phyloP scores from a whole-genome alignment of 2,329 filamentous ascomycete species.

The Colletotrichum siamense region DNA sequence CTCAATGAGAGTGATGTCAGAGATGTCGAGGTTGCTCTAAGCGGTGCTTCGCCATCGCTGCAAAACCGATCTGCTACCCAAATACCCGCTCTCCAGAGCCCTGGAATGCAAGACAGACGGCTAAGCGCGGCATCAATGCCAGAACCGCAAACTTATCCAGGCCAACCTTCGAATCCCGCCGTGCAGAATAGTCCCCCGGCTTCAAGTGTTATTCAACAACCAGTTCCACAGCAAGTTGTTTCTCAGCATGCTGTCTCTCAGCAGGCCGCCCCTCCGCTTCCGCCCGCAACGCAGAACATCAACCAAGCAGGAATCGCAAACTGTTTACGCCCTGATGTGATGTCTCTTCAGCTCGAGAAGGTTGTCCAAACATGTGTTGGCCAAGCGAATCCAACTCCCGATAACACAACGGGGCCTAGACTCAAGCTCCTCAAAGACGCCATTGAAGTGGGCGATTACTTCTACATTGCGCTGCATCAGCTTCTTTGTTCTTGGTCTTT shows the following conservation, averaged over 20 bases:
- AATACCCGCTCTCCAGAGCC: neutral
- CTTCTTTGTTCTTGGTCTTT: constrained; percentile 64
- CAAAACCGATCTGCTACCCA: neutral
- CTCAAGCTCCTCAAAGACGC: constrained; percentile 63
- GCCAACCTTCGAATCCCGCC: neutral
- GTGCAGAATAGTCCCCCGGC: neutral
- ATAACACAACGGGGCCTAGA: constrained; percentile 38
- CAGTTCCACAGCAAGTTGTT: neutral
- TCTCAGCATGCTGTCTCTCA: neutral
- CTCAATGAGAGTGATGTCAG: neutral
- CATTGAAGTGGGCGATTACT: constrained; percentile 58
- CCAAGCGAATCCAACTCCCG: neutral
- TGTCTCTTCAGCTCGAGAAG: neutral
- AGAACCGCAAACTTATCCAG: neutral
- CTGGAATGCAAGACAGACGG: neutral
- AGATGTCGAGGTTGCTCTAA: neutral
- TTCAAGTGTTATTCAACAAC: neutral
- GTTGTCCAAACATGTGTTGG: neutral
- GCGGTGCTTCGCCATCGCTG: neutral
- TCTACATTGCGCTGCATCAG: constrained; percentile 72
- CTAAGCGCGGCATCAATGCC: neutral
- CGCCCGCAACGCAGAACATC: neutral
- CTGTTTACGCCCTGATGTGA: neutral
- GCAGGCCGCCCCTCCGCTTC: neutral
- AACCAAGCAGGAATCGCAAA: neutral